Conservation (phyloP, 805 yeast species). For the Pichia occidentalis region DNA sequence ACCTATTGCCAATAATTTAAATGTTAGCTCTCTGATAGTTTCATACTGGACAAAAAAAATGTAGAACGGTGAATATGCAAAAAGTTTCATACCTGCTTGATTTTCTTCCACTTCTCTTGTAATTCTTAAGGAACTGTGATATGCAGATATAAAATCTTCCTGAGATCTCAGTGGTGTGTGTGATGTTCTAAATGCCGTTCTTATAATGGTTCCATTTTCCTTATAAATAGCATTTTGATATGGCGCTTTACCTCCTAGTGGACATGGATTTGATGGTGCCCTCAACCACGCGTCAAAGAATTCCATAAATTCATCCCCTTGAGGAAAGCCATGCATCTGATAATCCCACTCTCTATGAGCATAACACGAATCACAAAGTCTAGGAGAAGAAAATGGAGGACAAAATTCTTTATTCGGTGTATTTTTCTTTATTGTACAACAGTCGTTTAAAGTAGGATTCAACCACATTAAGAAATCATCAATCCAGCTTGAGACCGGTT, state of each 20-base stretch:
- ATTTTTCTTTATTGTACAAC: slow-evolving; percentile 65
- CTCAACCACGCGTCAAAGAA: slow-evolving; percentile 78
- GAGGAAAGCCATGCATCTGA: slow-evolving; percentile 79
- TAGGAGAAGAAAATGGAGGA: slow-evolving; percentile 55
- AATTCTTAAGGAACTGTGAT: slow-evolving; percentile 62
- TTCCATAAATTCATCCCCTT: slow-evolving; percentile 57
- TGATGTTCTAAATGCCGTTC: slow-evolving; percentile 72
- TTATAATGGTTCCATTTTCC: slow-evolving; percentile 30
- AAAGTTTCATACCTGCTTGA: slow-evolving; percentile 42
- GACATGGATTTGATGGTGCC: slow-evolving; percentile 81
- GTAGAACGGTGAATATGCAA: slow-evolving; percentile 91
- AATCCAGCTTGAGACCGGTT: slow-evolving; percentile 87
- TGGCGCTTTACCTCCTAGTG: slow-evolving; percentile 93
- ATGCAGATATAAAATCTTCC: slow-evolving; percentile 75
- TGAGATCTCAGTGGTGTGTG: slow-evolving; percentile 80
- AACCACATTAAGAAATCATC: slow-evolving; percentile 86
- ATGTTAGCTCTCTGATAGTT: slow-evolving; percentile 53
- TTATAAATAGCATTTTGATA: slow-evolving; percentile 55
- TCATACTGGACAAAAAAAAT: slow-evolving; percentile 86
- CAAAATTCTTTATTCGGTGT: slow-evolving; percentile 50
- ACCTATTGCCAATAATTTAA: slow-evolving; percentile 48
- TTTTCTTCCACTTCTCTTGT: slow-evolving; percentile 45
- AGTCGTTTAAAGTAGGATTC: slow-evolving; percentile 78
- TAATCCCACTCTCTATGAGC: slow-evolving; percentile 58
- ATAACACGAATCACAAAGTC: slow-evolving; percentile 71